phyloP scores from a whole-genome alignment of 352 stramenopile species.

The Saprolegnia diclina region DNA sequence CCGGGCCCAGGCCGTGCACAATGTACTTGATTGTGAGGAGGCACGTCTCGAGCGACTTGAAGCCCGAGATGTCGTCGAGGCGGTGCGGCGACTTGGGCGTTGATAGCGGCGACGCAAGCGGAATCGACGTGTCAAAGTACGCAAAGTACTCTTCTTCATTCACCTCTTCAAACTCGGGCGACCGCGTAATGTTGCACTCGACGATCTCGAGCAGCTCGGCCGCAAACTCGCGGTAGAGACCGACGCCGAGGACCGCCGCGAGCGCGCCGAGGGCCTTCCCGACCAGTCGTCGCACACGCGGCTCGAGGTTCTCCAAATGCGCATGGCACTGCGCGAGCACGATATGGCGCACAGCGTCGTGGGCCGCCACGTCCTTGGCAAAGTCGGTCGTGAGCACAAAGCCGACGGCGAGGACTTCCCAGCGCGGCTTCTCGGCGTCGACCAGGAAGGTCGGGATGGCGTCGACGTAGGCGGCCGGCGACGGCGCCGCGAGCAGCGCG shows the following conservation, averaged over 20 bases:
- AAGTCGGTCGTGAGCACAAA: conserved; percentile 48
- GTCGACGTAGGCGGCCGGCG: conserved; percentile 18
- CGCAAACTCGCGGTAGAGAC: conserved; percentile 53
- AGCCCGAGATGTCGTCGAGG: conserved; percentile 95
- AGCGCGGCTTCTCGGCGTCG: conserved; percentile 38
- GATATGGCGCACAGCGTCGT: conserved; percentile 37
- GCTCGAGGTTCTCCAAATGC: conserved; percentile 82
- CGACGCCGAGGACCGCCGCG: conserved; percentile 51
- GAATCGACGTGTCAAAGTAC: conserved; percentile 66
- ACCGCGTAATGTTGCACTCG: conserved; percentile 60
- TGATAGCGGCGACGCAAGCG: conserved; percentile 61
- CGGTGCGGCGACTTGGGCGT: conserved; percentile 73
- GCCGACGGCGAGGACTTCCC: conserved; percentile 68
- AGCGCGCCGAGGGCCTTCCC: conserved; percentile 63
- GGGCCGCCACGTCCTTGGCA: conserved; percentile 27
- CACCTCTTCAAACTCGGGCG: conserved; percentile 73
- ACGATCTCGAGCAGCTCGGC: conserved; percentile 74
- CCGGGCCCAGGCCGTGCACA: conserved; percentile 65
- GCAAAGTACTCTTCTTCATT: conserved; percentile 53
- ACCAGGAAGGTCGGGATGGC: conserved; percentile 6
- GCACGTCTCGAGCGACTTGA: conserved; percentile 94
- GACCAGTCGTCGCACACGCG: conserved; percentile 73
- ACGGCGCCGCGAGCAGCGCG: conserved; percentile 33
- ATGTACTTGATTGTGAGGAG: conserved; percentile 82
- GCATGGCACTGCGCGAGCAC: conserved; percentile 32